Base-by-base conservation (phyloP, 345 rosid species). In the Geranium brycei region DNA sequence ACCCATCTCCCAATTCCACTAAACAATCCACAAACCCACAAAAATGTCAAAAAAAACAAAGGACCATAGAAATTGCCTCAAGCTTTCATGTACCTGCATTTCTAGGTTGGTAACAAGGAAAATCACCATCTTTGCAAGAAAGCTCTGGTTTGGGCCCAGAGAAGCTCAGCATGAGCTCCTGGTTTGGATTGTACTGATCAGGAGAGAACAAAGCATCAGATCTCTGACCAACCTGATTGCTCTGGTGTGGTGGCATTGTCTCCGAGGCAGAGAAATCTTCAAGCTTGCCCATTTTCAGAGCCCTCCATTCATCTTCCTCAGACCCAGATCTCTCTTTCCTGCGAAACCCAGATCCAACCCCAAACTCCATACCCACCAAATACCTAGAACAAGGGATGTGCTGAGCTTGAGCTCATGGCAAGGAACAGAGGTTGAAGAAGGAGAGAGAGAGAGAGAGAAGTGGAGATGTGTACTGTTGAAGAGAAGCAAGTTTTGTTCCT, bases 81-180 rank as follows among this genome's bases (percentile, higher is more conserved):
- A 23, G 28, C 28, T 23, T 23, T 23, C 28, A 23, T 23, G 28
- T 23, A 87, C 90, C 86, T 66, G 83, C 66, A 75, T 23, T 71
- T 75, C 78, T 23, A 14, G 28, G 67, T 56, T 79, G 82, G 62
- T 61, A 64, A 73, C 62, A 73, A 73, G 75, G 71, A 63, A 77
- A 73, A 62, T 51, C 69, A 17, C 79, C 53, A 19, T 64, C 68
- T 66, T 63, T 23, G 28, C 28, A 23, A 23, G 28, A 23, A 23
- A 23, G 28, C 63, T 82, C 80, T 58, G 83, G 64, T 73, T 79
- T 76, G 60, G 62, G 66, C 12, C 82, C 66, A 78, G 82, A 83
- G 76, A 84, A 84, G 77, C 83, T 84, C 47, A 76, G 75, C 85
- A 87, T 77, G 16, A 82, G 85, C 55, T 75, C 81, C 35, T 73